phyloP scores from a whole-genome alignment of 1,139 yeast genomes.

The Yamadazyma sp. region DNA sequence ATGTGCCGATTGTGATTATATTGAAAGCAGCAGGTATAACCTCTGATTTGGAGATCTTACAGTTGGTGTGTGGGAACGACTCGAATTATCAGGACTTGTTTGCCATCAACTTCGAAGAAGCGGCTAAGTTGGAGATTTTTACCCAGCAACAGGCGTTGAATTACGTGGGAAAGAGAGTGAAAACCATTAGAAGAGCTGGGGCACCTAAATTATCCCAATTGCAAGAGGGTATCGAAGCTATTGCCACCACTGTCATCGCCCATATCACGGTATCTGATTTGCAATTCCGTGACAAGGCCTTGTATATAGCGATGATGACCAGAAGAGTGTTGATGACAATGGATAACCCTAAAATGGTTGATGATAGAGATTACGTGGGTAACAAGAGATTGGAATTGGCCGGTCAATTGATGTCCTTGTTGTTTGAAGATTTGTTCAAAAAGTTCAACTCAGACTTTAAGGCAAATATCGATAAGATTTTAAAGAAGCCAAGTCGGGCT shows the following conservation, averaged over 20 bases:
- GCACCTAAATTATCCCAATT: constrained; percentile 75
- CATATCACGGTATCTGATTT: constrained; percentile 84
- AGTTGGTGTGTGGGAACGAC: constrained; percentile 88
- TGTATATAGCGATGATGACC: constrained; percentile 95
- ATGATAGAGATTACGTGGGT: constrained; percentile 98
- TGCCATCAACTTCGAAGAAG: constrained; percentile 92
- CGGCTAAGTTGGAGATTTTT: constrained; percentile 78
- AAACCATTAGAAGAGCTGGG: constrained; percentile 84
- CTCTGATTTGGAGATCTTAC: constrained; percentile 90
- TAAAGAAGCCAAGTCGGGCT: constrained; percentile 92
- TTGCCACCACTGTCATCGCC: constrained; percentile 95
- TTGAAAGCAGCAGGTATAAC: constrained; percentile 94
- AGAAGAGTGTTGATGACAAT: constrained; percentile 94
- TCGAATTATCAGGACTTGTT: constrained; percentile 87
- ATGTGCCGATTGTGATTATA: constrained; percentile 89
- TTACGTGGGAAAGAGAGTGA: constrained; percentile 86
- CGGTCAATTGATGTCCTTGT: constrained; percentile 91
- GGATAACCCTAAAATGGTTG: constrained; percentile 92
- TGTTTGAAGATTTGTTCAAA: constrained; percentile 95
- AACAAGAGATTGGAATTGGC: constrained; percentile 96
- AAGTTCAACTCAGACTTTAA: constrained; percentile 94
- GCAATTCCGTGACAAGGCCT: constrained; percentile 90
- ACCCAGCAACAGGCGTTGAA: constrained; percentile 95
- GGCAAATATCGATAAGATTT: constrained; percentile 87
- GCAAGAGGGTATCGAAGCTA: constrained; percentile 97